These are phyloP conservation scores for Bacidia rubella DNA, from an alignment of 495 filamentous ascomycete genomes.

Conservation along the genomic window DNA sequence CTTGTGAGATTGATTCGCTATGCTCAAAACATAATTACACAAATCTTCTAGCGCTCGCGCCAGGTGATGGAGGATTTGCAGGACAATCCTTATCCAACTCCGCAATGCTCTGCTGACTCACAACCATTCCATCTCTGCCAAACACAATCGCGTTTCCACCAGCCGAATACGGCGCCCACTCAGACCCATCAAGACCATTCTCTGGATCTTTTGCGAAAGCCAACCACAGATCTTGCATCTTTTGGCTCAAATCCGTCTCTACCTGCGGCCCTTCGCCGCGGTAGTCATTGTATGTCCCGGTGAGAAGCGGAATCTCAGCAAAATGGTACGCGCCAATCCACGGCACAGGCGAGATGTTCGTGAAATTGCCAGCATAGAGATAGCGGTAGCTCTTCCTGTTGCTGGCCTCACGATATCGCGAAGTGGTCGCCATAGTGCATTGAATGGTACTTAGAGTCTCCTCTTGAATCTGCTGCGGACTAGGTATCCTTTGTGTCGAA, in stretches of 20 bases:
- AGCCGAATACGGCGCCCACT: slow-evolving; percentile 3
- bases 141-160: slow-evolving; percentile 3
- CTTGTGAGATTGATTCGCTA: no score
- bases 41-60: no score
- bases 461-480: slow-evolving; percentile 18
- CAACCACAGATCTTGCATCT: slow-evolving; percentile 30
- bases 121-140: slow-evolving; percentile 5
- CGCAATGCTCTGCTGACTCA: slow-evolving; percentile 1
- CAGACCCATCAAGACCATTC: slow-evolving; percentile 10
- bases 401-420: background rate
- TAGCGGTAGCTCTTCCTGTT: slow-evolving; percentile 22
- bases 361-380: slow-evolving; percentile 34
- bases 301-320: slow-evolving; percentile 31
- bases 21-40: no score
- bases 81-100: no score
- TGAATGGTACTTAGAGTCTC: no score
- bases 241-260: slow-evolving; percentile 23
- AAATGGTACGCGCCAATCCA: slow-evolving; percentile 33
- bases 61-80: no score
- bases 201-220: slow-evolving; percentile 19
- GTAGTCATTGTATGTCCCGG: slow-evolving; percentile 28
- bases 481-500: no score
- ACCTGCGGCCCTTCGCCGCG: slow-evolving; percentile 22
- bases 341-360: slow-evolving; percentile 25
- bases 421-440: no score